phyloP scores from a whole-genome alignment of 306 rosid genomes.

The Lithocarpus polystachyus region DNA sequence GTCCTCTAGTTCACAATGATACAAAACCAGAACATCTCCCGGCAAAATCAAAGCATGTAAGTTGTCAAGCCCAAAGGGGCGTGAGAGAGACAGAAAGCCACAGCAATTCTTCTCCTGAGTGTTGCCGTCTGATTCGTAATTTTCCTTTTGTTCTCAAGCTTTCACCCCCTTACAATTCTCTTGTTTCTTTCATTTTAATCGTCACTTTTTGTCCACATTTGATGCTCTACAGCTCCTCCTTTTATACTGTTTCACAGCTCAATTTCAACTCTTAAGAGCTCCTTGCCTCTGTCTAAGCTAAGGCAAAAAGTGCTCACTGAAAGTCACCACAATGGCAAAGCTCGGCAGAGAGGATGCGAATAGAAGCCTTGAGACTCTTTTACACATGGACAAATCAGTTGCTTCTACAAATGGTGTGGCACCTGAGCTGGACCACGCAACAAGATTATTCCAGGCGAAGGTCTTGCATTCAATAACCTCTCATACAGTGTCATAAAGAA shows the following conservation, averaged over 20 bases:
- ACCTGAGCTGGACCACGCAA: constrained; percentile 21
- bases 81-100: neutral
- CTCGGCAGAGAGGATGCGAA: constrained; percentile 28
- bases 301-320: constrained; percentile 21
- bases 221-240: constrained; percentile 14
- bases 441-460: constrained; percentile 50
- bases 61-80: constrained; percentile 43
- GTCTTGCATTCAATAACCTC: constrained; percentile 69
- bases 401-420: constrained; percentile 19
- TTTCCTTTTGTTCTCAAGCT: constrained; percentile 19
- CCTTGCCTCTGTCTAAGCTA: constrained; percentile 1
- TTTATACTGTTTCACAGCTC: constrained; percentile 26
- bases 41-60: constrained; percentile 38
- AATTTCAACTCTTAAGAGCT: constrained; percentile 22
- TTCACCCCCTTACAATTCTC: constrained; percentile 6
- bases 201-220: constrained; percentile 32
- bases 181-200: constrained; percentile 27
- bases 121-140: constrained; percentile 42
- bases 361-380: constrained; percentile 58
- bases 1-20: constrained; percentile 26
- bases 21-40: constrained; percentile 28
- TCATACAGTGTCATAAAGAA: constrained; percentile 62
- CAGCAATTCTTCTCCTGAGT: neutral
- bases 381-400: constrained; percentile 46
- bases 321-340: constrained; percentile 39